These are phyloP conservation scores for Aspergillus udagawae DNA, from an alignment of 2,329 filamentous ascomycete species.

Conservation along the genomic window DNA sequence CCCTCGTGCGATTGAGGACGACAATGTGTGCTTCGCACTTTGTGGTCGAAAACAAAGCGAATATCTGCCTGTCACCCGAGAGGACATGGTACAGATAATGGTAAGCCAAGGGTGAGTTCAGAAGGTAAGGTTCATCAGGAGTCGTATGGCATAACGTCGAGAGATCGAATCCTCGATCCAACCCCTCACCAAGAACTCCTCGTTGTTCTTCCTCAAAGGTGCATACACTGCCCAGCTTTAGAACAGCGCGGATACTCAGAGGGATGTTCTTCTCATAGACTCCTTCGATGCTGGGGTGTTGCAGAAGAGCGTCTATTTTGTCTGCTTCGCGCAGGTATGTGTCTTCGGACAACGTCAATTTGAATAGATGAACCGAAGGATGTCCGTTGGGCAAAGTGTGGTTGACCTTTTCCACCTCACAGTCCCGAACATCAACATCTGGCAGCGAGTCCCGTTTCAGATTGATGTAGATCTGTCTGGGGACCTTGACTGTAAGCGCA, in stretches of 20 bases:
- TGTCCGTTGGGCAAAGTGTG: constrained; percentile 94
- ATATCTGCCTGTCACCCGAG: constrained; percentile 86
- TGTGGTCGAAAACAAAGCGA: constrained; percentile 84
- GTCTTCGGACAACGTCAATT: constrained; percentile 83
- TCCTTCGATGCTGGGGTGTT: constrained; percentile 90
- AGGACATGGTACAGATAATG: constrained; percentile 91
- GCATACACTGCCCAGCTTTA: constrained; percentile 86
- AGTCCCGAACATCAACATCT: constrained; percentile 79
- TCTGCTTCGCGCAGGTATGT: constrained; percentile 79
- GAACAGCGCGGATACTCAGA: constrained; percentile 76
- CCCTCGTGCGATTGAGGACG: constrained; percentile 77
- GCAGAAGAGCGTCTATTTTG: constrained; percentile 78
- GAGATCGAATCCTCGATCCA: constrained; percentile 92
- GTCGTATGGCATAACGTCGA: constrained; percentile 66
- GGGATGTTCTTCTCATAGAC: constrained; percentile 95
- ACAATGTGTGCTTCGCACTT: constrained; percentile 78
- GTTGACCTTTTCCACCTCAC: constrained; percentile 86
- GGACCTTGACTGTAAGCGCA: constrained; percentile 80
- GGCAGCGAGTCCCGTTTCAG: constrained; percentile 83
- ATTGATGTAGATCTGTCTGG: constrained; percentile 85
- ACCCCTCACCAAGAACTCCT: constrained; percentile 84
- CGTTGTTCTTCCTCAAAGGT: constrained; percentile 88
- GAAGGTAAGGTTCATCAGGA: constrained; percentile 69
- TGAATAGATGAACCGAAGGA: constrained; percentile 89
- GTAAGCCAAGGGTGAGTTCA: constrained; percentile 70